Percentiles rank a stretch among this genome's conserved stretches.
These are phyloP conservation scores for Dioscorea dumetorum DNA, from an alignment of 106 monocot genomes.

Conservation along the genomic window DNA sequence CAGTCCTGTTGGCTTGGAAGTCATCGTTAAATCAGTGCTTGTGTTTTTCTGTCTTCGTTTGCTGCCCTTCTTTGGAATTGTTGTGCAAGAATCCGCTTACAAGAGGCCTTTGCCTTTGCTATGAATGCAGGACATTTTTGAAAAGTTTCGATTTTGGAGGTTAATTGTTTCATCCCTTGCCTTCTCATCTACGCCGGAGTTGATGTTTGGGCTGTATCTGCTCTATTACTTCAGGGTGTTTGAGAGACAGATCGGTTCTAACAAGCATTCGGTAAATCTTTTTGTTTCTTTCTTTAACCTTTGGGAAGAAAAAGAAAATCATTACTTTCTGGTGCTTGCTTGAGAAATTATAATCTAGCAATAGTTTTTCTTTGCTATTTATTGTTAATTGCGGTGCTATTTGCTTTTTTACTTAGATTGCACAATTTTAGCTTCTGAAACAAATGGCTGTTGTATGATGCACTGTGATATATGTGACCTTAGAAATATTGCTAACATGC, in stretches of 20 bases:
- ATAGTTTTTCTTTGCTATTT: not conserved
- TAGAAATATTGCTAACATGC: not conserved
- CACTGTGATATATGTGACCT: not conserved
- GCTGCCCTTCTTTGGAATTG: not conserved
- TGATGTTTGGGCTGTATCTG: slow-evolving; percentile 68
- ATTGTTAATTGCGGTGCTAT: no score
- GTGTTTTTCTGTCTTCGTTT: not conserved
- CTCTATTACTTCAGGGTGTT: slow-evolving; percentile 93
- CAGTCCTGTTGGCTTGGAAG: not conserved
- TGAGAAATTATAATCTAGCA: not conserved
- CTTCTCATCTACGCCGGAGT: slow-evolving; percentile 78
- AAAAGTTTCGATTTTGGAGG: slow-evolving; percentile 43
- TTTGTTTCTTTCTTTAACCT: no score
- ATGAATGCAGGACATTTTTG: slow-evolving; percentile 52
- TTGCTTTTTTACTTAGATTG: no score
- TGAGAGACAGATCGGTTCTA: slow-evolving; percentile 90
- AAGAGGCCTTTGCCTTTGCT: no score
- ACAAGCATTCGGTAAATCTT: slow-evolving; percentile 69
- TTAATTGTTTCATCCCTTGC: slow-evolving; percentile 56
- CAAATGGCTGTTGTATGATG: not conserved
- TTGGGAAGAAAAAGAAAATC: no score
- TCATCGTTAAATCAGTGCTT: not conserved
- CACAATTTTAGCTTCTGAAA: no score
- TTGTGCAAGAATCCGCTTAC: not conserved
- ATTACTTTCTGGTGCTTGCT: no score